A percentile compares a stretch with the other conserved stretches of the same genome.
phyloP scores from a whole-genome alignment of 2,329 filamentous ascomycete species.

The Colletotrichum karsti region DNA sequence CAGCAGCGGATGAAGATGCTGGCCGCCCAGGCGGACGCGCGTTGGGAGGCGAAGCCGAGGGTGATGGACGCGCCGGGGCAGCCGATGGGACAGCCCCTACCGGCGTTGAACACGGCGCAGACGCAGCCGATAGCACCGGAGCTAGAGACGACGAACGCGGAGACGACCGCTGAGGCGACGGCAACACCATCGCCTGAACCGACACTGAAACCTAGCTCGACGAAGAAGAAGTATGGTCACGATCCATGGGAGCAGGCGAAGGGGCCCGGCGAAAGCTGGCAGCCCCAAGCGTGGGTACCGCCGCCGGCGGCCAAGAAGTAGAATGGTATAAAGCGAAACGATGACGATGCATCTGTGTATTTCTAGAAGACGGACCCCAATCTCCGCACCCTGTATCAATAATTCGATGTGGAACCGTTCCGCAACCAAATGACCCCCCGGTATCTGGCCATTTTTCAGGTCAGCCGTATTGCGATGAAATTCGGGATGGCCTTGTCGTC shows the following conservation, averaged over 20 bases:
- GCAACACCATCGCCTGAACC: neutral
- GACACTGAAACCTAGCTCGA: constrained; percentile 2
- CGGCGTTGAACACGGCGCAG: constrained; percentile 34
- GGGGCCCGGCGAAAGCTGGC: constrained; percentile 71
- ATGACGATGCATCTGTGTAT: neutral
- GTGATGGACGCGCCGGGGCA: constrained; percentile 50
- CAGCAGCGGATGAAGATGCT: constrained; percentile 62
- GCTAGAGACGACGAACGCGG: constrained; percentile 12
- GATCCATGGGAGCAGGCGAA: constrained; percentile 68
- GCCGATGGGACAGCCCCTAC: constrained; percentile 36
- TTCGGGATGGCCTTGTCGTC: neutral
- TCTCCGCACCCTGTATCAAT: constrained; percentile 5
- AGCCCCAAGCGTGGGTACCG: constrained; percentile 71
- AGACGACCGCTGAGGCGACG: neutral
- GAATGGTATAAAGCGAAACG: neutral
- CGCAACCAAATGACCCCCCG: neutral
- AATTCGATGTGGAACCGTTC: neutral
- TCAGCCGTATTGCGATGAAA: neutral
- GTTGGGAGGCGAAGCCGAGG: constrained; percentile 69
- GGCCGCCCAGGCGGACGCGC: constrained; percentile 68
- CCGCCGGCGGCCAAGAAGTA: constrained; percentile 50
- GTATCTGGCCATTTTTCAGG: neutral
- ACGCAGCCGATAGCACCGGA: constrained; percentile 22
- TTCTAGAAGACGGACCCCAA: constrained; percentile 17
- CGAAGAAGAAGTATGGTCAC: constrained; percentile 32